phyloP scores from a whole-genome alignment of 352 stramenopile genomes.

The Globisporangium alternatum region DNA sequence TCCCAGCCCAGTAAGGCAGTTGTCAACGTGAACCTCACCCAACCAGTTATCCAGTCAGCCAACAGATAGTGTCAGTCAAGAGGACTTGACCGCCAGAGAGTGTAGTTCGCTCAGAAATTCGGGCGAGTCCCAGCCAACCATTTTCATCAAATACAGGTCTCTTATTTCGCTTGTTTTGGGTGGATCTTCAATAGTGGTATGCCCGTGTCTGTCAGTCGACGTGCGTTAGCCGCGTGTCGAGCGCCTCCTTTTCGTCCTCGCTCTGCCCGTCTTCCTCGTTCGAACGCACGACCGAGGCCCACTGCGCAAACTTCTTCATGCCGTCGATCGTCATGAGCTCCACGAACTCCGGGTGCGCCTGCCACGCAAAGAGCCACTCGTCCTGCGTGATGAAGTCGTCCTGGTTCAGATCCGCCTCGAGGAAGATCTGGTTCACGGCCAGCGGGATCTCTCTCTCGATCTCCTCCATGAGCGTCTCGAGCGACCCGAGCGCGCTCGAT shows the following conservation, averaged over 20 bases:
- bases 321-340: conserved; percentile 83
- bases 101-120: too few species aligned
- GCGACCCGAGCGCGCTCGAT: conserved; percentile 44
- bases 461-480: conserved; percentile 71
- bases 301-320: conserved; percentile 83
- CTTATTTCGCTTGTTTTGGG: not conserved
- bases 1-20: not conserved
- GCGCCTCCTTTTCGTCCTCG: conserved; percentile 26
- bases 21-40: too few species aligned
- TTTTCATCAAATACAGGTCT: not conserved
- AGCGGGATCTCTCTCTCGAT: conserved; percentile 82
- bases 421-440: conserved; percentile 83
- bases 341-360: conserved; percentile 75
- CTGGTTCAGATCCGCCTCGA: conserved; percentile 70
- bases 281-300: conserved; percentile 57
- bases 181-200: too few species aligned
- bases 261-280: conserved; percentile 24
- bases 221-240: conserved; percentile 56
- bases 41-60: not conserved
- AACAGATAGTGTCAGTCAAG: not conserved
- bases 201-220: conserved; percentile 33
- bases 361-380: conserved; percentile 82
- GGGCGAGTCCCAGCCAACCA: not conserved
- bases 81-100: not conserved
- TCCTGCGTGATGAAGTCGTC: conserved; percentile 78